Evolutionary conservation across 306 rosid species (phyloP).

Genomic region (Purshia tridentata): DNA sequence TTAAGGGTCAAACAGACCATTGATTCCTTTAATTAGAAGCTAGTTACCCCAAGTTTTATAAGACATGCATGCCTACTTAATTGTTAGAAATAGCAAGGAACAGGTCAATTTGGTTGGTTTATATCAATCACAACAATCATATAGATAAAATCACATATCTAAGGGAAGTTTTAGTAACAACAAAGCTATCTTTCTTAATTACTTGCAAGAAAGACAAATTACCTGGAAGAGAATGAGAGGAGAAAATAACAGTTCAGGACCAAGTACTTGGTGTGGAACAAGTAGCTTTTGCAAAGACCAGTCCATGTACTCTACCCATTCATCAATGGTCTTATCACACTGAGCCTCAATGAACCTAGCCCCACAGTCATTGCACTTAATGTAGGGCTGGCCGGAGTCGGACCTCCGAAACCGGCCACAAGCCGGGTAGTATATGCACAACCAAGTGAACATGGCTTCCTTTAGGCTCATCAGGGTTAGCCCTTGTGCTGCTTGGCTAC

Average conservation of each 20-base stretch:
- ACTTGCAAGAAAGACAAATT: too few species aligned
- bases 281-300: conserved; percentile 45
- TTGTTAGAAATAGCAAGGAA: too few species aligned
- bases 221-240: conserved; percentile 71
- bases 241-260: conserved; percentile 78
- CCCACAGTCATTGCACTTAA: conserved; percentile 91
- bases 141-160: too few species aligned
- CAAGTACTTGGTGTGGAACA: conserved; percentile 59
- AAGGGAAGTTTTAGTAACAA: too few species aligned
- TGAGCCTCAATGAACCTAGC: conserved; percentile 63
- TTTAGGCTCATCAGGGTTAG: conserved; percentile 43
- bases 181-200: too few species aligned
- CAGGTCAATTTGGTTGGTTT: too few species aligned
- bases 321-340: conserved; percentile 51
- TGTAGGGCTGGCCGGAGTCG: conserved; percentile 59
- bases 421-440: conserved; percentile 32
- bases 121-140: too few species aligned
- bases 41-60: too few species aligned
- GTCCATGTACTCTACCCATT: conserved; percentile 55
- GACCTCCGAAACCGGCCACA: conserved; percentile 66
- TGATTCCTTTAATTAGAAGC: too few species aligned
- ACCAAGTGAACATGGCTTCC: conserved; percentile 37
- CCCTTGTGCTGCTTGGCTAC: conserved; percentile 27
- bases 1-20: too few species aligned
- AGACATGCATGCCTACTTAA: too few species aligned